phyloP scores from a whole-genome alignment of 495 filamentous ascomycete species.

The Xylaria scruposa region DNA sequence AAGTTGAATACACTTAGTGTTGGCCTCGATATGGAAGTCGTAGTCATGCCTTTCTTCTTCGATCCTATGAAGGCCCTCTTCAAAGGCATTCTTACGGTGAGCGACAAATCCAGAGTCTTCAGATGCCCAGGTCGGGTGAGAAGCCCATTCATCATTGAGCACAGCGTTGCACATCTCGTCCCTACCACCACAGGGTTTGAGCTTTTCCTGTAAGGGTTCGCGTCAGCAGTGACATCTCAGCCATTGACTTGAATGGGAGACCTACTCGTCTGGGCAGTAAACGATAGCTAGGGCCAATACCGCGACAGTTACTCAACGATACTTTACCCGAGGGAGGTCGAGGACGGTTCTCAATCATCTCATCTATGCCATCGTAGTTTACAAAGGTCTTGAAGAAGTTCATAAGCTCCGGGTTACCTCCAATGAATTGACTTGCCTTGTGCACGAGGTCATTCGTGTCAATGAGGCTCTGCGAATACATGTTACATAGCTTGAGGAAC shows the following conservation, averaged over 20 bases:
- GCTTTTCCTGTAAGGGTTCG: slow-evolving; percentile 62
- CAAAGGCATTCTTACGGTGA: slow-evolving; percentile 92
- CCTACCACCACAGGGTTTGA: slow-evolving; percentile 87
- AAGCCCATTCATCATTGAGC: slow-evolving; percentile 97
- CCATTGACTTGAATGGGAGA: slow-evolving; percentile 23
- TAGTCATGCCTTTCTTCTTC: slow-evolving; percentile 99
- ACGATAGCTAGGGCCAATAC: slow-evolving; percentile 92
- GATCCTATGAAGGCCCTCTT: slow-evolving; percentile 92
- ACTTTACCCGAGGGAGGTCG: slow-evolving; percentile 75
- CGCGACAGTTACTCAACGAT: slow-evolving; percentile 90
- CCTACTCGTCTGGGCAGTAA: slow-evolving; percentile 80
- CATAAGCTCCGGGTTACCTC: slow-evolving; percentile 84
- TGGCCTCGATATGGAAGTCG: slow-evolving; percentile 96
- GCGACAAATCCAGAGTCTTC: slow-evolving; percentile 98
- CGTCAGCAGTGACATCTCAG: slow-evolving; percentile 20
- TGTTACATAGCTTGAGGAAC: slow-evolving; percentile 93
- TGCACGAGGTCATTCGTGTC: slow-evolving; percentile 79
- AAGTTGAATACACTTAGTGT: slow-evolving; percentile 88
- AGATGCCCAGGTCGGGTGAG: slow-evolving; percentile 98
- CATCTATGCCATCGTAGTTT: slow-evolving; percentile 71
- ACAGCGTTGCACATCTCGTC: slow-evolving; percentile 92
- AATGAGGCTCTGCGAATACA: slow-evolving; percentile 90
- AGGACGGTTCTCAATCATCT: slow-evolving; percentile 78
- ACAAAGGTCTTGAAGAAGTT: slow-evolving; percentile 84
- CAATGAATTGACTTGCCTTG: slow-evolving; percentile 85